A percentile compares a stretch with the other conserved stretches of the same genome.
Evolutionary conservation across 805 yeast genomes (phyloP).

Genomic region (Hyphopichia homilentoma): DNA sequence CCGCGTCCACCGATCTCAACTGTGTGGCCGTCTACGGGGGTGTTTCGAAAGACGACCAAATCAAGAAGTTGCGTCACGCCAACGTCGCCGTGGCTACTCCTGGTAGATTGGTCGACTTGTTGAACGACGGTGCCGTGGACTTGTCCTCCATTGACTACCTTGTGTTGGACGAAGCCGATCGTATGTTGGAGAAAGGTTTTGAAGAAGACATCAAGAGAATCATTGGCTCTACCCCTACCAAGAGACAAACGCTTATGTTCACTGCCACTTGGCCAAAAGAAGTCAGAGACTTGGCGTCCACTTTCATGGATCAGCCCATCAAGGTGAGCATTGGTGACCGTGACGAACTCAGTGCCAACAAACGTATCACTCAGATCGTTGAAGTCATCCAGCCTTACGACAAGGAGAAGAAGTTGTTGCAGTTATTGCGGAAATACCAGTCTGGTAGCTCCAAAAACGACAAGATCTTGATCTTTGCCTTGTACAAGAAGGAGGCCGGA

Average conservation of each 20-base stretch:
- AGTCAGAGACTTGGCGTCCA: slow-evolving; percentile 85
- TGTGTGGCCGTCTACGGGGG: slow-evolving; percentile 95
- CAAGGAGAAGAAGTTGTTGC: slow-evolving; percentile 74
- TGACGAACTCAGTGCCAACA: slow-evolving; percentile 92
- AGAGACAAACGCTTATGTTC: slow-evolving; percentile 92
- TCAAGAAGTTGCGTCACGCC: slow-evolving; percentile 59
- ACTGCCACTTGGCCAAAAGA: slow-evolving; percentile 99
- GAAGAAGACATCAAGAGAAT: slow-evolving; percentile 92
- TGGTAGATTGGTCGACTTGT: slow-evolving; percentile 89
- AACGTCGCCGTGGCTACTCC: slow-evolving; percentile 95
- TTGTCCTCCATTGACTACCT: slow-evolving; percentile 67
- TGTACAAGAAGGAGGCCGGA: slow-evolving; percentile 94
- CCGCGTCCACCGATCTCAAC: slow-evolving; percentile 56
- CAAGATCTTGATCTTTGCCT: slow-evolving; percentile 85
- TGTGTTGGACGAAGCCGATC: slow-evolving; percentile 95
- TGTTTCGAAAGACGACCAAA: slow-evolving; percentile 92
- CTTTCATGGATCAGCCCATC: slow-evolving; percentile 82
- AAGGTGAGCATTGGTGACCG: slow-evolving; percentile 91
- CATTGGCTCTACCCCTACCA: slow-evolving; percentile 50
- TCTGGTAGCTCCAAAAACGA: slow-evolving; percentile 63
- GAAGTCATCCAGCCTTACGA: slow-evolving; percentile 78
- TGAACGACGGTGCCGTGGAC: slow-evolving; percentile 82
- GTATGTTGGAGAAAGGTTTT: slow-evolving; percentile 98
- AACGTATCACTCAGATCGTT: slow-evolving; percentile 87
- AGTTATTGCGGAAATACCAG: slow-evolving; percentile 71